Conservation (phyloP, 2,329 filamentous ascomycete species). For the Ophiostoma fasciatum region DNA sequence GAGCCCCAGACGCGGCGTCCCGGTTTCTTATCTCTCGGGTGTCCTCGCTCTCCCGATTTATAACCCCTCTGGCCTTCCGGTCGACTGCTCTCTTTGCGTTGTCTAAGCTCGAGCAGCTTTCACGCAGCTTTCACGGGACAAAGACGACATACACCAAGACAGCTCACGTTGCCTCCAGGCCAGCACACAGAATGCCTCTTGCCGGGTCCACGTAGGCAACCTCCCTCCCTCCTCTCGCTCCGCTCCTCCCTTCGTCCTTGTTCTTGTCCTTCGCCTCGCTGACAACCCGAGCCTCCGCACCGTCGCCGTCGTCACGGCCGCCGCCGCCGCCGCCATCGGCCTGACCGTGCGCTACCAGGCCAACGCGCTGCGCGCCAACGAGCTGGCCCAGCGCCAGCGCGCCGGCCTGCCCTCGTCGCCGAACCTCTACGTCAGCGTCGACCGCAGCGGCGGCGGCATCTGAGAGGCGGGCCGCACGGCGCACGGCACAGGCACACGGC, state of each 20-base stretch:
- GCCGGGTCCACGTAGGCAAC: background rate
- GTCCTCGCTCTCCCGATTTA: too few relatives aligned
- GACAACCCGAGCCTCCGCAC: conserved; percentile 20
- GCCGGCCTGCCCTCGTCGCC: conserved; percentile 7
- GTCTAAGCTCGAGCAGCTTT: too few relatives aligned
- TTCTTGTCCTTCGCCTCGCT: background rate
- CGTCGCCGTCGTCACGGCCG: conserved; percentile 19
- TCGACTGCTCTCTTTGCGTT: too few relatives aligned
- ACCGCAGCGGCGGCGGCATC: conserved; percentile 34
- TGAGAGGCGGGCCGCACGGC: conserved; percentile 11
- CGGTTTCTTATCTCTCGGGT: too few relatives aligned
- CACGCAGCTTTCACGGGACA: too few relatives aligned
- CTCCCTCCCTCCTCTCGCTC: background rate
- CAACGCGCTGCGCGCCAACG: conserved; percentile 24
- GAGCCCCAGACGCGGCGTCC: too few relatives aligned
- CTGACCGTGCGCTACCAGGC: conserved; percentile 22
- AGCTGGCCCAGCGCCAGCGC: conserved; percentile 24
- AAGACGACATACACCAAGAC: too few relatives aligned
- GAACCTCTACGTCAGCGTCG: conserved; percentile 34
- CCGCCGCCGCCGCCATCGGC: conserved; percentile 17
- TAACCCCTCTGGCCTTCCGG: too few relatives aligned
- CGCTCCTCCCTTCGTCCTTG: background rate
- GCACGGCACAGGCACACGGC: too few relatives aligned
- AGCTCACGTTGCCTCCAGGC: too few relatives aligned
- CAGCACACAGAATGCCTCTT: too few relatives aligned